Conservation (phyloP, 2,329 filamentous ascomycete genomes). For the Curvularia lunata region DNA sequence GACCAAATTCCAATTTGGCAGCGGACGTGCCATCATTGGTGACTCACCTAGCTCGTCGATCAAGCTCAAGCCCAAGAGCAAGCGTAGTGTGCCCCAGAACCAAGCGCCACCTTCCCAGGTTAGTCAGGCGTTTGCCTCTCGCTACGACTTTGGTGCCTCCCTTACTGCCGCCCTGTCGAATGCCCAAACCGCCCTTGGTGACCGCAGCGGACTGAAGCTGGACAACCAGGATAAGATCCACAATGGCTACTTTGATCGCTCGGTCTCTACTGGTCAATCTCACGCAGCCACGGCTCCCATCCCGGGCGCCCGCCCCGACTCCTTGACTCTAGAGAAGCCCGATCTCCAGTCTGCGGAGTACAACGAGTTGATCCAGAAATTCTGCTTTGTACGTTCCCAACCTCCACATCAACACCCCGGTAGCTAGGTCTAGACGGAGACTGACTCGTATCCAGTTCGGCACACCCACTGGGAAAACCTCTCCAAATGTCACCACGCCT, state of each 20-base stretch:
- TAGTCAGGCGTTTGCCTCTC: slow-evolving; percentile 82
- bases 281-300: slow-evolving; percentile 40
- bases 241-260: slow-evolving; percentile 48
- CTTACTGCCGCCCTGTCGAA: slow-evolving; percentile 80
- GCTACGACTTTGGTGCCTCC: slow-evolving; percentile 96
- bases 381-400: slow-evolving; percentile 94
- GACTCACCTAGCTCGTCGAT: slow-evolving; percentile 66
- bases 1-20: slow-evolving; percentile 54
- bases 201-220: slow-evolving; percentile 58
- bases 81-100: slow-evolving; percentile 66
- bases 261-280: slow-evolving; percentile 49
- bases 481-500: slow-evolving; percentile 42
- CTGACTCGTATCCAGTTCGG: slow-evolving; percentile 58
- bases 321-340: slow-evolving; percentile 66
- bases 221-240: slow-evolving; percentile 26
- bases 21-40: slow-evolving; percentile 55
- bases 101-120: slow-evolving; percentile 55
- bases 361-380: slow-evolving; percentile 96
- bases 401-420: slow-evolving; percentile 40
- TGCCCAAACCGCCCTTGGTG: slow-evolving; percentile 68
- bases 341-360: slow-evolving; percentile 87
- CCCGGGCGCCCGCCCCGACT: slow-evolving; percentile 58
- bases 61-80: slow-evolving; percentile 73
- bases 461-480: slow-evolving; percentile 52
- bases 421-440: slow-evolving; percentile 46